Evolutionary conservation across 2,329 filamentous ascomycete genomes (phyloP), one percentile per base, ranked within the genome.

Genomic region (Plenodomus tracheiphilus): DNA sequence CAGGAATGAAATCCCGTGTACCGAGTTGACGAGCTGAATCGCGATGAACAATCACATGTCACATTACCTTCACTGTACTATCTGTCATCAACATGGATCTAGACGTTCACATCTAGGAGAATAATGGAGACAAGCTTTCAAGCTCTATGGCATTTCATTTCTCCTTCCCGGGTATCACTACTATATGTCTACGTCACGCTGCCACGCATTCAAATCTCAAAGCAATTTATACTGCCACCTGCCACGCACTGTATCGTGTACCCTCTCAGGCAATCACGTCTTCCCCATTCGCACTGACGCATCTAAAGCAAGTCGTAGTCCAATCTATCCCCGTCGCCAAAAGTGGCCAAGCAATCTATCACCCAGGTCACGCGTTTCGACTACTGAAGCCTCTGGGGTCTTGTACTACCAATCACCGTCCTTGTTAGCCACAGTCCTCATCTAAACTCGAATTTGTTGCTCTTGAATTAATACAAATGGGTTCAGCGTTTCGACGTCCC

Each of bases 11-110:
- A 25, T 5, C 10, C 22, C 22, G 22, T 10, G 10, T 25, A 25
- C 22, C 22, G 5, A 25, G 34, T n/a, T n/a, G 34, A 15, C 34
- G 34, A 18, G 34, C 34, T 18, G 15, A 5, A n/a, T 36, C 41
- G 21, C 54, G 44, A 52, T 50, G 34, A 39, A 41, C 43, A 54
- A 51, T 45, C 35, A 42, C 45, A 36, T 61, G 50, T 62, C 20
- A 53, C 49, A 49, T 56, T 60, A 58, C 40, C 25, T 36, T 40
- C 39, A 28, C 34, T 65, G 61, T 65, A 62, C 44, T 47, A 66
- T 65, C 61, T 59, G 56, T 64, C 53, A 65, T 62, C 53, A 54
- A 56, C 43, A 58, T 21, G 46, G 30, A 54, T 61, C 57, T 62
- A 58, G 53, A 58, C 40, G 43, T 28, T 37, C 36, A 34, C 36